Evolutionary conservation across 1,284 basidiomycete genomes (phyloP).

Genomic region (Chalciporus sp.): DNA sequence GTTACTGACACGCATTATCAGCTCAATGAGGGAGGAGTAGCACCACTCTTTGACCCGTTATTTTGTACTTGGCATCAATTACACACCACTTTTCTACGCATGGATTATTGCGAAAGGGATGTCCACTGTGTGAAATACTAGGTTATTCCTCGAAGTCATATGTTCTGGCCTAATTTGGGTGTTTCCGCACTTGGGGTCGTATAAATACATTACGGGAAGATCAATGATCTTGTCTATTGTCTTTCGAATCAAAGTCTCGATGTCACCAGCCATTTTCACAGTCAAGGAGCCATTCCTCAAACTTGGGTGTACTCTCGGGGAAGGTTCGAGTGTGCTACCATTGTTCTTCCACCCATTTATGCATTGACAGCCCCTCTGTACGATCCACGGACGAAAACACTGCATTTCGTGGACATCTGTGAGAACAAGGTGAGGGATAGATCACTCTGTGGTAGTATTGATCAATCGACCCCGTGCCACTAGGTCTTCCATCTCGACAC

Average conservation of each 20-base stretch:
- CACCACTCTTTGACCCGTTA: constrained; percentile 10
- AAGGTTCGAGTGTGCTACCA: constrained; percentile 47
- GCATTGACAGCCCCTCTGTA: constrained; percentile 56
- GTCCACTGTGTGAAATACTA: not conserved
- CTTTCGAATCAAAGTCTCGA: not conserved
- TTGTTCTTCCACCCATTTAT: constrained; percentile 4
- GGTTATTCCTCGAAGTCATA: not conserved
- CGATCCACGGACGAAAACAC: constrained; percentile 49
- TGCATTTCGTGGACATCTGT: constrained; percentile 71
- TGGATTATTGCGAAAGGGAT: constrained; percentile 1
- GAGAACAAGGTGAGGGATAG: constrained; percentile 46
- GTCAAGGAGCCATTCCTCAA: constrained; percentile 51
- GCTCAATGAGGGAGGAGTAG: constrained; percentile 28
- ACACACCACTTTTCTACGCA: constrained; percentile 9
- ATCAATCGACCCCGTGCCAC: not conserved
- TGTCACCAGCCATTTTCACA: constrained; percentile 24
- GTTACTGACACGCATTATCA: constrained; percentile 17
- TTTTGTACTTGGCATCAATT: constrained; percentile 28
- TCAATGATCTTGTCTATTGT: not conserved
- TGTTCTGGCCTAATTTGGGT: constrained; percentile 13
- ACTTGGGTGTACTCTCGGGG: constrained; percentile 62
- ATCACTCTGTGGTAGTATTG: constrained; percentile 41
- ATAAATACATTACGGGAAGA: constrained; percentile 12
- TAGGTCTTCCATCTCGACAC: constrained; percentile 29
- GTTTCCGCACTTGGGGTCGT: not conserved